phyloP scores from a whole-genome alignment of 2,329 filamentous ascomycete genomes.

The Claviceps pazoutovae region DNA sequence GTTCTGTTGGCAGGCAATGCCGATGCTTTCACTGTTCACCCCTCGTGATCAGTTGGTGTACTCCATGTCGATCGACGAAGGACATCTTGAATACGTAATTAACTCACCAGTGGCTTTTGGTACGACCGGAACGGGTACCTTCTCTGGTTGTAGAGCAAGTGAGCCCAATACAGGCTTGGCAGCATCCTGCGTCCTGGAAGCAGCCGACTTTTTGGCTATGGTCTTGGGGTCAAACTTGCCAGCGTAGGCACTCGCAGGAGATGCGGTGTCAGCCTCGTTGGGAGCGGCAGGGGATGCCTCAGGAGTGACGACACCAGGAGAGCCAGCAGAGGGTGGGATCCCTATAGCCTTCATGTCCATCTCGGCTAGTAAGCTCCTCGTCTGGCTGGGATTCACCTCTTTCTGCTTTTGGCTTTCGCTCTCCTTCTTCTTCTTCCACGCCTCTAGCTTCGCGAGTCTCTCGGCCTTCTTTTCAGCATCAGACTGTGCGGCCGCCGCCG shows the following conservation, averaged over 20 bases:
- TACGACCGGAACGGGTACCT: conserved; percentile 18
- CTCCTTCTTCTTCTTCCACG: conserved; percentile 85
- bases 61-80: background rate
- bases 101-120: conserved; percentile 23
- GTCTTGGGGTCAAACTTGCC: conserved; percentile 81
- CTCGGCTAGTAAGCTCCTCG: conserved; percentile 54
- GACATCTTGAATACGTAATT: background rate
- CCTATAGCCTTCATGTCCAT: conserved; percentile 56
- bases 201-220: conserved; percentile 64
- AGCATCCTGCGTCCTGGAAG: conserved; percentile 40
- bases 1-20: conserved; percentile 52
- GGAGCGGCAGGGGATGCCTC: conserved; percentile 34
- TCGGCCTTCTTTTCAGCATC: conserved; percentile 67
- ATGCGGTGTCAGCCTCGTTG: conserved; percentile 27
- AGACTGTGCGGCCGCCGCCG: conserved; percentile 36
- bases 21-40: conserved; percentile 25
- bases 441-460: conserved; percentile 66
- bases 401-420: conserved; percentile 60
- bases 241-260: conserved; percentile 47
- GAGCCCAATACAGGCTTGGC: conserved; percentile 35
- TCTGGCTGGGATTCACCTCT: conserved; percentile 49
- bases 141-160: conserved; percentile 27
- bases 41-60: background rate
- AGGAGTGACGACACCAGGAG: conserved; percentile 35
- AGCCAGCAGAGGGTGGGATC: conserved; percentile 27